phyloP scores from a whole-genome alignment of 306 rosid species.

The Dicorynia guianensis region DNA sequence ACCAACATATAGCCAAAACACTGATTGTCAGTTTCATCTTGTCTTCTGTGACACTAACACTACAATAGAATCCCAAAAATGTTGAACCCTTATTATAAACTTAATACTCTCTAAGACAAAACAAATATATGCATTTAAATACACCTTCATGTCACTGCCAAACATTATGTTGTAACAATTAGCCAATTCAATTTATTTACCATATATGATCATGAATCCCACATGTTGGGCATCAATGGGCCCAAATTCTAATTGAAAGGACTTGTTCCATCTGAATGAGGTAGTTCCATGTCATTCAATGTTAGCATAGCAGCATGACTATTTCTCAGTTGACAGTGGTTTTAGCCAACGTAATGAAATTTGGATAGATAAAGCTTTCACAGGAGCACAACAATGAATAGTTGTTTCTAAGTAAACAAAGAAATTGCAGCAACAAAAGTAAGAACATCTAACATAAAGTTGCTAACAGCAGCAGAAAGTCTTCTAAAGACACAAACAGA shows the following conservation, averaged over 20 bases:
- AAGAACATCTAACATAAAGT: constrained; percentile 1
- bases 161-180: constrained; percentile 9
- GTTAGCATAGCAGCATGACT: constrained; percentile 14
- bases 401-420: constrained; percentile 19
- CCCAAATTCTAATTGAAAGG: not conserved
- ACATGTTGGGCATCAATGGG: not conserved
- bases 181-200: constrained; percentile 26
- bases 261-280: constrained; percentile 2
- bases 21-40: constrained; percentile 24
- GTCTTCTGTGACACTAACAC: constrained; percentile 22
- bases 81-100: constrained; percentile 15
- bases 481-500: constrained; percentile 33
- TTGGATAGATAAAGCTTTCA: constrained; percentile 6
- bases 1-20: constrained; percentile 21
- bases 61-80: constrained; percentile 15
- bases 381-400: constrained; percentile 14
- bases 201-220: not conserved
- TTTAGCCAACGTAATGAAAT: constrained; percentile 32
- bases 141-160: constrained; percentile 15
- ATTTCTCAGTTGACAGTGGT: constrained; percentile 25
- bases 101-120: constrained; percentile 9
- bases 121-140: constrained; percentile 28
- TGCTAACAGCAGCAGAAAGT: constrained; percentile 33
- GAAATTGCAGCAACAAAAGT: constrained; percentile 17
- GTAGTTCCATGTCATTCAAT: not conserved